These are phyloP conservation scores for Colletotrichum sp. DNA, from an alignment of 2,329 filamentous ascomycete species.

Conservation along the genomic window DNA sequence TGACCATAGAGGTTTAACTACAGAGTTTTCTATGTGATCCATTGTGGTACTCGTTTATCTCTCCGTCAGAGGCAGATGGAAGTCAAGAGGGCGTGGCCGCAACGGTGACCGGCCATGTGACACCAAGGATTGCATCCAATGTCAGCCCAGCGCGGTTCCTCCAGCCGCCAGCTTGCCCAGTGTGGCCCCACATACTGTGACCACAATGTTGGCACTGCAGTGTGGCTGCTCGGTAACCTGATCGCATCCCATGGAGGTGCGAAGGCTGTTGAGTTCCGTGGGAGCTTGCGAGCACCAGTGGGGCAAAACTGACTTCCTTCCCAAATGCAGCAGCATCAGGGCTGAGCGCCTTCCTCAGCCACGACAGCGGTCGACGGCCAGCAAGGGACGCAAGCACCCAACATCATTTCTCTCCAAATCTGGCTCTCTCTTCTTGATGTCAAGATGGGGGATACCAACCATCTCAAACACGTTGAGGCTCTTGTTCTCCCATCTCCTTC, in stretches of 20 bases:
- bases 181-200: background rate
- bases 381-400: background rate
- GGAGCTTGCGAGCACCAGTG: background rate
- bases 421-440: background rate
- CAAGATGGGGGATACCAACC: background rate
- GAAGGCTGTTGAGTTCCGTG: background rate
- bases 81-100: background rate
- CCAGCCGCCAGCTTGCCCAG: too few relatives aligned
- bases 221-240: background rate
- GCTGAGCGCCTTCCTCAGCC: background rate
- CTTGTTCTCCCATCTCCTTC: background rate
- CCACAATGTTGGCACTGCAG: background rate
- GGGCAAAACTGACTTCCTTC: background rate
- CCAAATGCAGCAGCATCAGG: background rate
- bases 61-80: background rate
- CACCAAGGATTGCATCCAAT: too few relatives aligned
- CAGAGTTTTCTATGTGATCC: background rate
- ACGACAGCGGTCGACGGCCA: background rate
- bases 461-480: background rate
- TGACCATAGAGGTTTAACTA: background rate
- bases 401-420: background rate
- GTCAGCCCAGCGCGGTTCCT: too few relatives aligned
- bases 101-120: background rate
- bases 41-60: background rate
- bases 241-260: background rate